These are phyloP conservation scores for Taphrina flavorubra DNA, from an alignment of 1,139 yeast genomes.

Conservation along the genomic window DNA sequence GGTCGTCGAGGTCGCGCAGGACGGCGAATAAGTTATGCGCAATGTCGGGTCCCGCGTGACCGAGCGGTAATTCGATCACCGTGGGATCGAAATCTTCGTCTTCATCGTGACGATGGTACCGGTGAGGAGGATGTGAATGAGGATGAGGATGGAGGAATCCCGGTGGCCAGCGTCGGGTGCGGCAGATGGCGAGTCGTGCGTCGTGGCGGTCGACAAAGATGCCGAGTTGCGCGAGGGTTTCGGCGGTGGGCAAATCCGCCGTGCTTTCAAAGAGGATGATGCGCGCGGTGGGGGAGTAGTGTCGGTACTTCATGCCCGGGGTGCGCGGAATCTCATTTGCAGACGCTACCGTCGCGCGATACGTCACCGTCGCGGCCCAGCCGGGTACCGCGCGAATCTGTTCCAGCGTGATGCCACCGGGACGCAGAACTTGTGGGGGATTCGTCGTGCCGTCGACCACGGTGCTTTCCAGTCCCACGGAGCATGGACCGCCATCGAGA, in stretches of 20 bases:
- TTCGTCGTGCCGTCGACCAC: slow-evolving; percentile 84
- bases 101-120: not conserved
- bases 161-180: slow-evolving; percentile 48
- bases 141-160: too few relatives aligned
- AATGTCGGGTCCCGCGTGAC: slow-evolving; percentile 62
- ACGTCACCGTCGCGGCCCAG: slow-evolving; percentile 64
- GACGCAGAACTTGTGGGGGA: slow-evolving; percentile 89
- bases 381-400: slow-evolving; percentile 72
- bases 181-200: slow-evolving; percentile 59
- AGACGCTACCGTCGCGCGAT: slow-evolving; percentile 6
- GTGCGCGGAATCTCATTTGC: slow-evolving; percentile 77
- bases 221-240: slow-evolving; percentile 24
- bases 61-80: slow-evolving; percentile 18
- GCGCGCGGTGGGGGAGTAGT: slow-evolving; percentile 87
- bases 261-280: slow-evolving; percentile 67
- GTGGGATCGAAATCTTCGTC: not conserved
- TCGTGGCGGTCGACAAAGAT: not conserved
- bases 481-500: slow-evolving; percentile 86
- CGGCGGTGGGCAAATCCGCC: slow-evolving; percentile 31
- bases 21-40: slow-evolving; percentile 74
- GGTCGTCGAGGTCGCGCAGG: slow-evolving; percentile 71
- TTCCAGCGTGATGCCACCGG: slow-evolving; percentile 90
- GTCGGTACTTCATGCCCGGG: slow-evolving; percentile 97
- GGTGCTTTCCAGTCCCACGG: slow-evolving; percentile 93
- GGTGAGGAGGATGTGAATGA: too few relatives aligned